Evolutionary conservation across 2,329 filamentous ascomycete species (phyloP), one percentile per base, ranked within the genome.

Genomic region (Bertia moriformis): DNA sequence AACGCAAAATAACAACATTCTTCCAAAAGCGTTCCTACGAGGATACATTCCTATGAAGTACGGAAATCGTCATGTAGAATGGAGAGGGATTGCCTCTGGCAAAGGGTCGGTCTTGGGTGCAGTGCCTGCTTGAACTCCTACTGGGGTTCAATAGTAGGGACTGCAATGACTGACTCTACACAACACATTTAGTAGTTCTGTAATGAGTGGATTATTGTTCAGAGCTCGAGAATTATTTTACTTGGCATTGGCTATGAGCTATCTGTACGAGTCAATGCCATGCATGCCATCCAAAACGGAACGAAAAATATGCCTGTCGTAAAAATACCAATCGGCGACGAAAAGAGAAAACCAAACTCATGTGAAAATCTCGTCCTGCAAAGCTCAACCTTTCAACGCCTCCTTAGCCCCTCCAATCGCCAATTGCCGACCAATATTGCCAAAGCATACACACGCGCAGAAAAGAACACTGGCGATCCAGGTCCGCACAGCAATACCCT

Each of bases 381-480:
- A n/a, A n/a, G n/a, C n/a, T n/a, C n/a, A n/a, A n/a, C n/a, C n/a
- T n/a, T n/a, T n/a, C n/a, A n/a, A n/a, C n/a, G n/a, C n/a, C n/a
- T n/a, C n/a, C n/a, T n/a, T n/a, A n/a, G n/a, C n/a, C n/a, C 10
- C 32, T 10, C 32, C 32, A 18, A 35, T 35, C 7, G 79, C 78
- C 46, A 96, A 60, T 44, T 84, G 70, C 45, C 91, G 69, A 12
- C 91, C 91, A 52, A 98, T 86, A 53, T 94, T 96, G 10, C 91
- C 91, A 65, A 98, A 95, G 59, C 88, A 95, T 7, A 96, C 75
- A 48, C 85, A 87, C 51, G 85, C 93, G 60, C 91, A 95, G 55
- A 95, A 98, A 38, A 98, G 61, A 18, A 96, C 87, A 52, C 86
- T 94, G 18, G 89, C 69, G 51, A 94, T 81, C 89, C 91, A 98